These are phyloP conservation scores for Dujonia santamariae DNA, from an alignment of 1,139 yeast species.

Conservation along the genomic window DNA sequence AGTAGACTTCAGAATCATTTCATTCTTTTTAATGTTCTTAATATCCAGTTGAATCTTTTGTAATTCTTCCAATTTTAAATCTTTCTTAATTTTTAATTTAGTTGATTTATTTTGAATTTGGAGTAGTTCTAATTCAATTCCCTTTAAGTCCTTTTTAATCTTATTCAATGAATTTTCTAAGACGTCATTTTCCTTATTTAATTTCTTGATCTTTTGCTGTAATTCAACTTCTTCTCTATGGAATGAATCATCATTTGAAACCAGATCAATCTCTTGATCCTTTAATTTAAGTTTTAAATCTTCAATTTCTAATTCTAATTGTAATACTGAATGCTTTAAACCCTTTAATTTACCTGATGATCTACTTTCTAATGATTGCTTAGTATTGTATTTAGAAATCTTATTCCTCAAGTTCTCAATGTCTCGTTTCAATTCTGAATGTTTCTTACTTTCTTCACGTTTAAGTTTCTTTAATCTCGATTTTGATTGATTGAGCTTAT, in stretches of 20 bases:
- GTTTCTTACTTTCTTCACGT: slow-evolving; percentile 58
- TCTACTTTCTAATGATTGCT: slow-evolving; percentile 26
- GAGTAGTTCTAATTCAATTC: slow-evolving; percentile 21
- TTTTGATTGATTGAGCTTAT: slow-evolving; percentile 49
- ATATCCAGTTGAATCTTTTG: slow-evolving; percentile 25
- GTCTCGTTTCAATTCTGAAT: slow-evolving; percentile 51
- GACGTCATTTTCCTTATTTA: slow-evolving; percentile 22
- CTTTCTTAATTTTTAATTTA: slow-evolving; percentile 25
- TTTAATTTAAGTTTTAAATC: slow-evolving; percentile 21
- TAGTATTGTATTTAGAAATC: slow-evolving; percentile 32
- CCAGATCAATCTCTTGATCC: slow-evolving; percentile 15
- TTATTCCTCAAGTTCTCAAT: slow-evolving; percentile 54
- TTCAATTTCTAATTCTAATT: slow-evolving; percentile 37
- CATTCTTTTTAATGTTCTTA: slow-evolving; percentile 26
- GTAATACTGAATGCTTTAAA: slow-evolving; percentile 38
- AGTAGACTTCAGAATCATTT: slow-evolving; percentile 24
- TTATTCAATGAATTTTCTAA: slow-evolving; percentile 26
- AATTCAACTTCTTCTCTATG: slow-evolving; percentile 20
- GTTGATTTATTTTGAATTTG: slow-evolving; percentile 22
- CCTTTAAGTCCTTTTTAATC: slow-evolving; percentile 21
- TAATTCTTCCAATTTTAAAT: slow-evolving; percentile 24
- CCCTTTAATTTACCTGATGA: slow-evolving; percentile 40
- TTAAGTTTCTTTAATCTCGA: slow-evolving; percentile 55
- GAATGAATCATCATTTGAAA: slow-evolving; percentile 14
- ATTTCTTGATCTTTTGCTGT: slow-evolving; percentile 19